Conservation (phyloP, 306 rosid species). For the Elaeagnus macrophylla region DNA sequence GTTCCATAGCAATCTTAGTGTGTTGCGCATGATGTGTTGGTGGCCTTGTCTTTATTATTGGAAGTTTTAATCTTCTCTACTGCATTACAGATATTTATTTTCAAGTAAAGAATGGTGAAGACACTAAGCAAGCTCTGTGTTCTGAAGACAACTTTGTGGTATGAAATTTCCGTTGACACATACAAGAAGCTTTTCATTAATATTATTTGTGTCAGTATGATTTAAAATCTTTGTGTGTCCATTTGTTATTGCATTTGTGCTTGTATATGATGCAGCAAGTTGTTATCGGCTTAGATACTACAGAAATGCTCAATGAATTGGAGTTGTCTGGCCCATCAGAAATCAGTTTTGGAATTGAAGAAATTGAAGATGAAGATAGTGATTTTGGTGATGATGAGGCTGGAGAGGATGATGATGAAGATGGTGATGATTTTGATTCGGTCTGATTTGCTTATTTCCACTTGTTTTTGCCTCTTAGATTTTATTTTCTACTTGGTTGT, state of each 20-base stretch:
- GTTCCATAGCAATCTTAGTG: conserved; percentile 8
- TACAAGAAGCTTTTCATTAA: not conserved
- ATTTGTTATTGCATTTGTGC: conserved; percentile 14
- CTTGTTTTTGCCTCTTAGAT: not conserved
- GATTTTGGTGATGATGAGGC: conserved; percentile 44
- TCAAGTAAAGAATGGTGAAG: conserved; percentile 71
- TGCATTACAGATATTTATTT: conserved; percentile 71
- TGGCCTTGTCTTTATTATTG: conserved; percentile 16
- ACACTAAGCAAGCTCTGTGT: conserved; percentile 53
- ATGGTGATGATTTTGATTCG: conserved; percentile 47
- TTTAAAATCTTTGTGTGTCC: not conserved
- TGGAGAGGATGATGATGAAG: conserved; percentile 34
- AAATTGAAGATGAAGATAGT: conserved; percentile 63
- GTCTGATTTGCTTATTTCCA: conserved; percentile 26
- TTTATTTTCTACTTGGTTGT: conserved; percentile 8
- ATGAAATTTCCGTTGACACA: conserved; percentile 22
- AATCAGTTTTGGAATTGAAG: conserved; percentile 79
- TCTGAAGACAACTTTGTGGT: conserved; percentile 89
- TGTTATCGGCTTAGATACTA: conserved; percentile 79
- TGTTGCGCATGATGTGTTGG: not conserved
- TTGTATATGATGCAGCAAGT: conserved; percentile 63
- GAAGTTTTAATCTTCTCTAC: conserved; percentile 17
- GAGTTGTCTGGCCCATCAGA: conserved; percentile 73
- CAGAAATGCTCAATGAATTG: conserved; percentile 77
- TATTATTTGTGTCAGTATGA: not conserved